Percentiles rank a stretch among this genome's conserved stretches.
phyloP scores from a whole-genome alignment of 1,139 yeast genomes.

The Yamadazyma songkhlaensis region DNA sequence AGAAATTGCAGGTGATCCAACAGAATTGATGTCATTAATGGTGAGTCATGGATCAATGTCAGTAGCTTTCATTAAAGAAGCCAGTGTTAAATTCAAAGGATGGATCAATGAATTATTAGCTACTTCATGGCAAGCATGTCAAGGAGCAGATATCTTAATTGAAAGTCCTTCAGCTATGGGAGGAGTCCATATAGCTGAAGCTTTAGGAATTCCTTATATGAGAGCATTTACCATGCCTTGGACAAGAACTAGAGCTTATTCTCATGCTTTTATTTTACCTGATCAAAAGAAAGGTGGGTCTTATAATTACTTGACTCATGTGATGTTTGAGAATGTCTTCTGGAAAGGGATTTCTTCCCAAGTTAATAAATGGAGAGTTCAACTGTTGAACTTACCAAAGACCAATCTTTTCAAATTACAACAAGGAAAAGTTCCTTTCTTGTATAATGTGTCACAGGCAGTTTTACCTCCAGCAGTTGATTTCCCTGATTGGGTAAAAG shows the following conservation, averaged over 20 bases:
- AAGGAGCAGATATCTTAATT: slow-evolving; percentile 76
- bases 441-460: slow-evolving; percentile 84
- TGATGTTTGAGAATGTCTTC: slow-evolving; percentile 84
- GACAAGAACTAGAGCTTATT: slow-evolving; percentile 93
- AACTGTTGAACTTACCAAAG: slow-evolving; percentile 58
- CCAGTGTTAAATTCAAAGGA: slow-evolving; percentile 67
- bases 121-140: slow-evolving; percentile 84
- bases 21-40: slow-evolving; percentile 89
- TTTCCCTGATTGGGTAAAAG: slow-evolving; percentile 90
- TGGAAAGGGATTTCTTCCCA: slow-evolving; percentile 95
- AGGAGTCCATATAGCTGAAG: slow-evolving; percentile 93
- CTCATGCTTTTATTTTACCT: slow-evolving; percentile 94
- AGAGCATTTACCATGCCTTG: slow-evolving; percentile 98
- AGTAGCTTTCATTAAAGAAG: slow-evolving; percentile 79
- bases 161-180: slow-evolving; percentile 97
- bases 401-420: slow-evolving; percentile 71
- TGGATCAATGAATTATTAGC: slow-evolving; percentile 76
- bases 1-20: slow-evolving; percentile 89
- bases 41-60: slow-evolving; percentile 87
- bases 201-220: slow-evolving; percentile 82
- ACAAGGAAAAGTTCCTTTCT: slow-evolving; percentile 79
- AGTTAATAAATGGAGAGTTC: slow-evolving; percentile 82
- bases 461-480: slow-evolving; percentile 92
- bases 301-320: slow-evolving; percentile 88
- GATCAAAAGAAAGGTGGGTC: slow-evolving; percentile 92